Evolutionary conservation across 352 stramenopile genomes (phyloP).

Genomic region (Pythium oligandrum): DNA sequence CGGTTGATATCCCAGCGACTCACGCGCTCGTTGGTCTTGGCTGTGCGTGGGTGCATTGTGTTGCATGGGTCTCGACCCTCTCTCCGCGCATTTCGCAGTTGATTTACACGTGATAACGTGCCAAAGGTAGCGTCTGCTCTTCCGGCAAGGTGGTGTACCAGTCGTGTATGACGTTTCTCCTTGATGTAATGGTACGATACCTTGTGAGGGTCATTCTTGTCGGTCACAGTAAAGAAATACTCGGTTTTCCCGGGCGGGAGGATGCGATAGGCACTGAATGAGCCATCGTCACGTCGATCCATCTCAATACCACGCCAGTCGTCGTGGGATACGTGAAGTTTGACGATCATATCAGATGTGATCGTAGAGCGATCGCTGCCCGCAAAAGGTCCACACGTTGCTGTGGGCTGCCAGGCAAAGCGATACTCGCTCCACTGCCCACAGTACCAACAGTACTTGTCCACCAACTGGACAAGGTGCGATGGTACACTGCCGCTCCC

Average conservation of each 20-base stretch:
- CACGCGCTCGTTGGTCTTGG: conserved; percentile 29
- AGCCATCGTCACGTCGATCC: conserved; percentile 51
- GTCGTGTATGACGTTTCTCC: conserved; percentile 32
- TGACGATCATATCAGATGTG: conserved; percentile 14
- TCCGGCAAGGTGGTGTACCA: conserved; percentile 6
- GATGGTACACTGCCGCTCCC: conserved; percentile 43
- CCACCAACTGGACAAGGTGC: conserved; percentile 46
- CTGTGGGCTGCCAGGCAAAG: conserved; percentile 52
- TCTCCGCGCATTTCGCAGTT: conserved; percentile 40
- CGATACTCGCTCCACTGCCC: conserved; percentile 71
- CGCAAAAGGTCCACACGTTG: conserved; percentile 15
- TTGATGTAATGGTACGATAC: conserved; percentile 43
- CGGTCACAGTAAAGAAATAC: conserved; percentile 65
- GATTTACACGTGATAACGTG: conserved; percentile 40
- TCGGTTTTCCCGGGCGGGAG: conserved; percentile 67
- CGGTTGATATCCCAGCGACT: conserved; percentile 77
- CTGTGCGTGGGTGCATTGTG: conserved; percentile 51
- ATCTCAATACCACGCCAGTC: conserved; percentile 67
- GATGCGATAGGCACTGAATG: conserved; percentile 53
- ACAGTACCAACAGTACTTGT: conserved; percentile 78
- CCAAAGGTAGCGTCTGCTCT: conserved; percentile 19
- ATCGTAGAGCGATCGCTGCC: too few relatives aligned
- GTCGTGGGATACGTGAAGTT: conserved; percentile 62
- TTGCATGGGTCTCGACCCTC: conserved; percentile 70
- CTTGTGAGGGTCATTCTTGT: conserved; percentile 16